Conservation (phyloP, 2,329 filamentous ascomycete genomes). For the Fusarium pseudograminearum region DNA sequence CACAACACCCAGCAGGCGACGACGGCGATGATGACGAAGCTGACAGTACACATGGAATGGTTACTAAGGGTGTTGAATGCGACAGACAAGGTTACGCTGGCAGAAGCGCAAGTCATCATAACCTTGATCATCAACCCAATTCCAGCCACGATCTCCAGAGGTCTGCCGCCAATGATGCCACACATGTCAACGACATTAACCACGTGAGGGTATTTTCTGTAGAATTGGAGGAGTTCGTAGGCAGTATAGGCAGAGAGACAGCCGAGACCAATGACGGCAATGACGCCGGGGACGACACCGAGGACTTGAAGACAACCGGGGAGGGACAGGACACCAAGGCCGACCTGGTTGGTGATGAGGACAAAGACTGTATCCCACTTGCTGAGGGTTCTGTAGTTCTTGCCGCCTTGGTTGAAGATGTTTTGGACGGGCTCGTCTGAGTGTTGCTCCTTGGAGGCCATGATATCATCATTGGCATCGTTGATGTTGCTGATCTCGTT, state of each 20-base stretch:
- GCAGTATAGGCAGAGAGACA: slow-evolving; percentile 73
- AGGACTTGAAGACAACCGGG: slow-evolving; percentile 76
- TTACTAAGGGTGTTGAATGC: slow-evolving; percentile 75
- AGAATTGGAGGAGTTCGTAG: slow-evolving; percentile 68
- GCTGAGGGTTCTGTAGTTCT: slow-evolving; percentile 47
- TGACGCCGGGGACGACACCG: slow-evolving; percentile 74
- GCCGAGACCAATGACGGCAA: slow-evolving; percentile 73
- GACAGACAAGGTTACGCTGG: slow-evolving; percentile 72
- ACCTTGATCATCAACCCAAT: slow-evolving; percentile 78
- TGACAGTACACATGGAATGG: slow-evolving; percentile 71
- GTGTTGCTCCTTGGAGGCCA: slow-evolving; percentile 23
- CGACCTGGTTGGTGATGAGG: slow-evolving; percentile 49
- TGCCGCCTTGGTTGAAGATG: slow-evolving; percentile 47
- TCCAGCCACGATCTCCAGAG: slow-evolving; percentile 49
- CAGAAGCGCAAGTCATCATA: slow-evolving; percentile 75
- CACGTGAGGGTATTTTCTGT: slow-evolving; percentile 74
- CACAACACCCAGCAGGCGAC: slow-evolving; percentile 71
- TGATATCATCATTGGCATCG: slow-evolving; percentile 27
- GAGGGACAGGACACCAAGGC: slow-evolving; percentile 67
- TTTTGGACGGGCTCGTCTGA: slow-evolving; percentile 37
- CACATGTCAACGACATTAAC: slow-evolving; percentile 78
- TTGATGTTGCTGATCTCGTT: slow-evolving; percentile 31
- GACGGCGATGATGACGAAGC: slow-evolving; percentile 71
- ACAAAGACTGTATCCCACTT: slow-evolving; percentile 48
- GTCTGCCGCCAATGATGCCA: slow-evolving; percentile 58